phyloP scores from a whole-genome alignment of 2,329 filamentous ascomycete genomes.

The Scedosporium minutisporum region DNA sequence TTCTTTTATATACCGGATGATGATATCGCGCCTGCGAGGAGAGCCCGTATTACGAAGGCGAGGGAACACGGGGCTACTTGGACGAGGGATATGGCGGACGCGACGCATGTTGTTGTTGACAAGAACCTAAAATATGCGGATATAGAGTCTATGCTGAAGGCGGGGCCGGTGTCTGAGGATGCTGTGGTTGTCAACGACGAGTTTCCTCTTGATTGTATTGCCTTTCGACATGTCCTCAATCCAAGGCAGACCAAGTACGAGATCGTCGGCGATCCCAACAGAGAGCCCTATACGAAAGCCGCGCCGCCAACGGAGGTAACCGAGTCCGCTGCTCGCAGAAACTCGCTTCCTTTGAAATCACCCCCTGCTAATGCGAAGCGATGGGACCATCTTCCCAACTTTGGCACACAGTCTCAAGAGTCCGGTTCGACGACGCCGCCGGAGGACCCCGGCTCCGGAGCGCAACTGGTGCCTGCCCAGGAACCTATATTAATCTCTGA shows the following conservation, averaged over 20 bases:
- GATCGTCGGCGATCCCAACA: slow-evolving; percentile 37
- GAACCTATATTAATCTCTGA: neutral
- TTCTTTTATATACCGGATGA: slow-evolving; percentile 79
- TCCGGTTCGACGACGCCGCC: neutral
- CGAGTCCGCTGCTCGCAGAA: slow-evolving; percentile 2
- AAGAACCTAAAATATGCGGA: slow-evolving; percentile 54
- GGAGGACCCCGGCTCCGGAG: neutral
- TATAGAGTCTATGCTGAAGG: slow-evolving; percentile 39
- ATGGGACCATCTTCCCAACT: slow-evolving; percentile 27
- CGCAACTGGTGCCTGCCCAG: neutral
- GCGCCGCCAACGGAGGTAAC: slow-evolving; percentile 7
- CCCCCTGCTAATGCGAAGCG: slow-evolving; percentile 13
- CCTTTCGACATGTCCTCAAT: slow-evolving; percentile 47
- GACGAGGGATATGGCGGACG: slow-evolving; percentile 44
- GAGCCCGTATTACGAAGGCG: slow-evolving; percentile 63
- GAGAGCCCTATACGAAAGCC: slow-evolving; percentile 2
- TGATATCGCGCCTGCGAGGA: slow-evolving; percentile 57
- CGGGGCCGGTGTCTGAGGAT: slow-evolving; percentile 9
- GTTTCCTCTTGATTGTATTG: slow-evolving; percentile 61
- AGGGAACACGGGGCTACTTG: slow-evolving; percentile 67
- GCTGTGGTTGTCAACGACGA: slow-evolving; percentile 54
- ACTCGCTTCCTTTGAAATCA: slow-evolving; percentile 21
- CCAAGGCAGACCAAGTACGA: slow-evolving; percentile 48
- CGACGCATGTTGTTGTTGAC: slow-evolving; percentile 78
- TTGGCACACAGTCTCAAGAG: slow-evolving; percentile 23